Evolutionary conservation across 2,329 filamentous ascomycete species (phyloP), one percentile per base, ranked within the genome.

Genomic region (Talaromyces marneffei): DNA sequence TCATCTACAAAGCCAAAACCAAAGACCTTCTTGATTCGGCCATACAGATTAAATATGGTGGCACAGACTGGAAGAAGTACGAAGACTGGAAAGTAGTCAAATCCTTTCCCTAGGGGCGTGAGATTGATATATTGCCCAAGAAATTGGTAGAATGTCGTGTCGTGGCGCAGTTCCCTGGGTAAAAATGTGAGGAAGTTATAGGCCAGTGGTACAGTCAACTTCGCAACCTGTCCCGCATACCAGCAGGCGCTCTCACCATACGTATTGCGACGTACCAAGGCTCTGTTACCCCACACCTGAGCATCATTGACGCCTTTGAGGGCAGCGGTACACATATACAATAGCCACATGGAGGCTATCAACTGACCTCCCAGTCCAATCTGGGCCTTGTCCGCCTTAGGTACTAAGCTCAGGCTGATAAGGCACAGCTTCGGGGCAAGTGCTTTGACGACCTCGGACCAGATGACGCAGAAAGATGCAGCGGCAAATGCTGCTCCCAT

Each of bases 101-200:
- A 97, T 72, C 90, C 90, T 48, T 85, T 84, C 3, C 92, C 91
- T 1, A 97, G 79, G 0, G 87, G 85, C 0, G 92, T 97, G 16
- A 97, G 81, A 69, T 93, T 86, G 74, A 99, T 91, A 10, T 91
- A 83, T 46, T 85, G 79, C 6, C 94, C 94, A 0, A 99, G 83
- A 69, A 99, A 96, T 44, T 84, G 75, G 77, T 93, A 96, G 75
- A 97, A 99, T 0, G 87, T 86, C 0, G 92, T 97, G 67, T 87
- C 83, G 61, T 82, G 77, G 71, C 92, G 93, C 44, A 96, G 85
- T 12, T 81, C 80, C 7, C 80, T 81, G 0, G 90, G 89, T 23
- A 97, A 77, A 72, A 97, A 93, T 0, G 93, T 97, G 73, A 96
- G 83, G 71, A 97, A 99, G 77, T 99, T 99, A 83, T 96, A 99